phyloP scores from a whole-genome alignment of 2,329 filamentous ascomycete genomes.

The Fusarium napiforme region DNA sequence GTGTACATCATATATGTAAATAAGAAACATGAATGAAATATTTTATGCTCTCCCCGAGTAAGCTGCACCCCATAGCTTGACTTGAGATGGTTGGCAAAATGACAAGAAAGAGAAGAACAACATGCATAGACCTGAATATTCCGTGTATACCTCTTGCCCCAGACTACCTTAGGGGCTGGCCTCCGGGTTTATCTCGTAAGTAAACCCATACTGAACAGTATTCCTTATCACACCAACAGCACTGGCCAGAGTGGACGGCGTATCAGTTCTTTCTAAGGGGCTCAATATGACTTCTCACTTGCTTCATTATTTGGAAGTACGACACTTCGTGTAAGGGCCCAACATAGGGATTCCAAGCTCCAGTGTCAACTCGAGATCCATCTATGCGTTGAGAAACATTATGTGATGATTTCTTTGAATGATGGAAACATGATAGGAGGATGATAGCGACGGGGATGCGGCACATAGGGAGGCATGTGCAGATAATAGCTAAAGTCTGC shows the following conservation, averaged over 20 bases:
- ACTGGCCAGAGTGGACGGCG: constrained; percentile 17
- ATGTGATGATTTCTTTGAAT: constrained; percentile 18
- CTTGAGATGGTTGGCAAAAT: not conserved
- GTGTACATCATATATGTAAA: constrained; percentile 39
- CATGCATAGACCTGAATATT: not conserved
- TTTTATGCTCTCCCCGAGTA: not conserved
- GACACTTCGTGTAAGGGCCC: constrained; percentile 46
- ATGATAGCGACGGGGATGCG: constrained; percentile 52
- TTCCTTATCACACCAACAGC: constrained; percentile 48
- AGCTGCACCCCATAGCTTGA: not conserved
- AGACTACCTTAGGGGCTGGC: constrained; percentile 5
- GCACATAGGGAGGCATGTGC: constrained; percentile 54
- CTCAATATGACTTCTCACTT: constrained; percentile 52
- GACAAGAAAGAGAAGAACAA: not conserved
- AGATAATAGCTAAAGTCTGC: constrained; percentile 54
- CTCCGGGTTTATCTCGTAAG: constrained; percentile 43
- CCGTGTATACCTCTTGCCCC: not conserved
- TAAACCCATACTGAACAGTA: constrained; percentile 51
- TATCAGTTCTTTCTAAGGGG: constrained; percentile 23
- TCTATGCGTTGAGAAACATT: not conserved
- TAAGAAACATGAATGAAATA: constrained; percentile 4
- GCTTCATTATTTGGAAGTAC: constrained; percentile 44
- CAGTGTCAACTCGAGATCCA: constrained; percentile 19
- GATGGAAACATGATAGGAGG: constrained; percentile 50
- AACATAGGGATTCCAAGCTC: constrained; percentile 48